These are phyloP conservation scores for Phytophthora hibernalis DNA, from an alignment of 352 stramenopile species.

Conservation along the genomic window DNA sequence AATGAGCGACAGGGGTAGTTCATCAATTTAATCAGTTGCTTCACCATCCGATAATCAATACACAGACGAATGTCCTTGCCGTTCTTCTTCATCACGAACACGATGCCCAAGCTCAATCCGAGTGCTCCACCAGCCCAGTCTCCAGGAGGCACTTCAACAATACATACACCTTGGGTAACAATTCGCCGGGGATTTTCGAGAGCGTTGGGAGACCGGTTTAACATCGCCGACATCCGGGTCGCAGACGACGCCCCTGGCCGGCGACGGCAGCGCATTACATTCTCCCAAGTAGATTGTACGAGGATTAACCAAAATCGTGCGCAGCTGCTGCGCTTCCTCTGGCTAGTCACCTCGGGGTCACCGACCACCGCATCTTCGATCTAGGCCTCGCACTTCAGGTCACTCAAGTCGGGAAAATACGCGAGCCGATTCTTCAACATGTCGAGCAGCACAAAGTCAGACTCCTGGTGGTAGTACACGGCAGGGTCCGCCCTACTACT, in stretches of 20 bases:
- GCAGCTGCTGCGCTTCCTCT: not conserved
- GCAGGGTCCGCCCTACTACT: not conserved
- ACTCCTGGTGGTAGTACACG: slow-evolving; percentile 14
- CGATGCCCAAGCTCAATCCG: slow-evolving; percentile 10
- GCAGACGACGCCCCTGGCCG: slow-evolving; percentile 19
- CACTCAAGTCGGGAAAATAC: slow-evolving; percentile 10
- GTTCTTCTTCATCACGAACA: slow-evolving; percentile 38
- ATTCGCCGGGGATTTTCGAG: slow-evolving; percentile 3
- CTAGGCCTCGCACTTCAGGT: not conserved
- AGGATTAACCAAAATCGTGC: not conserved
- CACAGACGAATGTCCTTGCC: slow-evolving; percentile 7
- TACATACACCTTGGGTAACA: slow-evolving; percentile 16
- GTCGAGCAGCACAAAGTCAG: slow-evolving; percentile 12
- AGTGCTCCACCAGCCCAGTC: slow-evolving; percentile 13
- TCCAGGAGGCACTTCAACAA: slow-evolving; percentile 15
- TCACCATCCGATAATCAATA: slow-evolving; percentile 31
- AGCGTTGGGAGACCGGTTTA: slow-evolving; percentile 5
- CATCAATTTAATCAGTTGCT: slow-evolving; percentile 28
- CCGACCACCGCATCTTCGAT: slow-evolving; percentile 1
- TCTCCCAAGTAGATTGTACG: not conserved
- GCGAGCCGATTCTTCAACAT: slow-evolving; percentile 10
- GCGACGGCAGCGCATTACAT: slow-evolving; percentile 8
- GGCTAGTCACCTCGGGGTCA: not conserved
- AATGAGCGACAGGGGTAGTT: slow-evolving; percentile 33
- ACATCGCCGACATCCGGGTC: slow-evolving; percentile 21